Base-by-base conservation (phyloP, 768 basidiomycete species). In the Boletus barrowsii region DNA sequence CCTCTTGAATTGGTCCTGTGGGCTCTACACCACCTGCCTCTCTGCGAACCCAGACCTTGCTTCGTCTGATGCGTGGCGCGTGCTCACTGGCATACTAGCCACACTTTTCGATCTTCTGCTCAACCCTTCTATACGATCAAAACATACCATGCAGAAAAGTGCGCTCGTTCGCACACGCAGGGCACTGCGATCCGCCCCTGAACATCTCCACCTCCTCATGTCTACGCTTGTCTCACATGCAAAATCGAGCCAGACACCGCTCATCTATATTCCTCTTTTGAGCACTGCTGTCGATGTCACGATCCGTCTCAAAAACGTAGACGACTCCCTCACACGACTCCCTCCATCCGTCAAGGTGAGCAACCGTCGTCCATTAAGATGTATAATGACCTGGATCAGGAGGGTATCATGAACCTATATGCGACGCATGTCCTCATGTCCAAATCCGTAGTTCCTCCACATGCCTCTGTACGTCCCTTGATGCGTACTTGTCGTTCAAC, bases 281-380 rank as follows among this genome's bases (percentile, higher is more conserved):
- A 84, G 91, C 2, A 78, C 84, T 9, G 77, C 84, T 1, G 68
- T 92, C 47, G 85, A 86, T 58, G 93, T 95, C 14, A 73, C 82
- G 8, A 73, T 88, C 24, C 82, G 85, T 18, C 72, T 94, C 29
- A 88, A 86, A 69, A 67, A 79, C 61, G 68, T 77, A n/a, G 76
- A 78, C 26, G 70, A 74, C 20, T 72, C 73, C 22, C 65, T 72
- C 45, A 78, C 64, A 42, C 74, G 73, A 26, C 68, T 83, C 46
- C 70, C 78, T 42, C 72, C 70, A 48, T 76, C 77, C 20, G 62
- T 75, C 54, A 83, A 83, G 75, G 82, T 79, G 58, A 42, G 53
- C 52, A 26, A 15, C 6, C n/a, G 14, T 55, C 35, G 32, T 29
- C 33, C 37, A 2, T 37, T 17, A 8, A 10, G 1, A 24, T 58